phyloP scores from a whole-genome alignment of 2,329 filamentous ascomycete genomes.

The Fusarium equiseti region DNA sequence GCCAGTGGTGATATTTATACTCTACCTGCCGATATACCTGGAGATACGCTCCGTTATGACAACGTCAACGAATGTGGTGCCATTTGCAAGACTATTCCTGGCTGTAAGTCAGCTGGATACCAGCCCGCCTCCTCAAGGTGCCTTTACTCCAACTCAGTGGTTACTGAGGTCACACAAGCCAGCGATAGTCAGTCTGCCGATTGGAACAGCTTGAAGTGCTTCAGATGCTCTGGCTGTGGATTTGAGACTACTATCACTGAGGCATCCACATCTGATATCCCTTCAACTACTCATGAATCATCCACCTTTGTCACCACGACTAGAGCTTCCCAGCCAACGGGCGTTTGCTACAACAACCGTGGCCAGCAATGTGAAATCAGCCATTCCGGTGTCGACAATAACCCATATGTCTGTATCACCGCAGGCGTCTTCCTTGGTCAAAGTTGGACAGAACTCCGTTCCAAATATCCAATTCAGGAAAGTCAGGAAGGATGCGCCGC shows the following conservation, averaged over 20 bases:
- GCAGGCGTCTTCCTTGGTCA: not conserved
- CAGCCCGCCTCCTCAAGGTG: not conserved
- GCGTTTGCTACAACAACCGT: constrained; percentile 3
- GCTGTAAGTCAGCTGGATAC: not conserved
- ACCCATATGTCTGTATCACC: not conserved
- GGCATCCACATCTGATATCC: not conserved
- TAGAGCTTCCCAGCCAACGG: not conserved
- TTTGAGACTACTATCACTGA: not conserved
- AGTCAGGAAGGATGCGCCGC: constrained; percentile 13
- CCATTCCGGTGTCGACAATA: not conserved
- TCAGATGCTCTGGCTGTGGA: not conserved
- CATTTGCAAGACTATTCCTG: not conserved
- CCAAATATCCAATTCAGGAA: constrained; percentile 14
- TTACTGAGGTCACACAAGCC: not conserved
- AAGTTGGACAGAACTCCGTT: constrained; percentile 10
- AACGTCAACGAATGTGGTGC: not conserved
- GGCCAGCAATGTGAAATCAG: constrained; percentile 19
- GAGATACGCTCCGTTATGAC: not conserved
- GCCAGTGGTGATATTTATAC: not conserved
- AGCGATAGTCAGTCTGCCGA: not conserved
- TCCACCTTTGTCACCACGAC: not conserved
- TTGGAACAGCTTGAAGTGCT: constrained; percentile 6
- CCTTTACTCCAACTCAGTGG: not conserved
- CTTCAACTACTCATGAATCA: not conserved
- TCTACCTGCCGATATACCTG: not conserved